Percentiles rank a stretch among this genome's conserved stretches.
Conservation (phyloP, 495 filamentous ascomycete species). For the Penicillium argentinense region DNA sequence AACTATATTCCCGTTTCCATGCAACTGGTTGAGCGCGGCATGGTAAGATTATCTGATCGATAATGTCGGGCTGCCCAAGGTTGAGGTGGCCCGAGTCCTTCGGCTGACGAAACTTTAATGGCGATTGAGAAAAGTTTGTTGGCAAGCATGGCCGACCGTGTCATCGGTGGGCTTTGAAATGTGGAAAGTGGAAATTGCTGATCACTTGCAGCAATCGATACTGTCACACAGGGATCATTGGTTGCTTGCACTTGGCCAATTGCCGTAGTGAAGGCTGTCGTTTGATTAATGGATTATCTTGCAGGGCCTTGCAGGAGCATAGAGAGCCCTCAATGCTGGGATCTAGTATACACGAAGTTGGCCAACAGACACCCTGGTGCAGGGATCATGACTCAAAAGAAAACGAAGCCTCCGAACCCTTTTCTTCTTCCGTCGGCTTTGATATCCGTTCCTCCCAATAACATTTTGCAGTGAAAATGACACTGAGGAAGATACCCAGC, state of each 20-base stretch:
- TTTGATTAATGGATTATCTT: too few species aligned
- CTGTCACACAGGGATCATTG: too few species aligned
- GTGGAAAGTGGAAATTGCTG: too few species aligned
- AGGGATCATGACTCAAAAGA: neutral
- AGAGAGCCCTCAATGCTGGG: too few species aligned
- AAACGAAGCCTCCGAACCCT: neutral
- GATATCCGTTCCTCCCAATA: slow-evolving; percentile 10
- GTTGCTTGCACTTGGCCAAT: too few species aligned
- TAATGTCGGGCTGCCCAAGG: neutral
- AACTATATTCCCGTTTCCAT: neutral
- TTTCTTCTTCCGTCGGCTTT: neutral
- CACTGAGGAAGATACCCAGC: slow-evolving; percentile 18
- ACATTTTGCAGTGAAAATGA: slow-evolving; percentile 15
- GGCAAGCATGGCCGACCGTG: too few species aligned
- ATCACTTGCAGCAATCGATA: too few species aligned
- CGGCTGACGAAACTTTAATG: neutral
- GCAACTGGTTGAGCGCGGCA: neutral
- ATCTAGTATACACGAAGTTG: too few species aligned
- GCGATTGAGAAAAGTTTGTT: slow-evolving; percentile 5
- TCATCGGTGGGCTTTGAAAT: too few species aligned
- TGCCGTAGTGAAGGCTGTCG: too few species aligned
- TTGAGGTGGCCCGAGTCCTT: neutral
- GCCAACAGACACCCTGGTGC: neutral
- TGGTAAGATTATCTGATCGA: slow-evolving; percentile 21
- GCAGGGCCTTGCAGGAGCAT: too few species aligned